phyloP scores from a whole-genome alignment of 495 filamentous ascomycete species.

The Pyronema domesticum region DNA sequence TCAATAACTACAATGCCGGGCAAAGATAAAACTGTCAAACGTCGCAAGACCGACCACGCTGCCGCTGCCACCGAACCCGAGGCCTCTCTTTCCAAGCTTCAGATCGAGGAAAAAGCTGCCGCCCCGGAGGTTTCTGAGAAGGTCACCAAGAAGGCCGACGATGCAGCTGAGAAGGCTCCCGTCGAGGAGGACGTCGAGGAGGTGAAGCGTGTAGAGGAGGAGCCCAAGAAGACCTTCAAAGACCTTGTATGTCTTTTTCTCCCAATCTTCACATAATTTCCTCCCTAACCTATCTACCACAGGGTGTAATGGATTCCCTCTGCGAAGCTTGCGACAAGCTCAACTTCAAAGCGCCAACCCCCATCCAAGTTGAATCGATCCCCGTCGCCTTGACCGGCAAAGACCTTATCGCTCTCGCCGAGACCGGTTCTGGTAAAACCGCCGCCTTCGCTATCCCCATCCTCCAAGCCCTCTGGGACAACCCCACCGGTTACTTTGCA shows the following conservation, averaged over 20 bases:
- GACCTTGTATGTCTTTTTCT: conserved; percentile 38
- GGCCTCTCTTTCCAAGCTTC: no score
- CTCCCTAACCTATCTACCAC: conserved; percentile 8
- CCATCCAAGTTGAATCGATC: conserved; percentile 60
- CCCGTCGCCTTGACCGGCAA: conserved; percentile 63
- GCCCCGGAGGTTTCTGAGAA: neutral
- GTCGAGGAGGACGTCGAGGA: conserved; percentile 9
- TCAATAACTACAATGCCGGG: no score
- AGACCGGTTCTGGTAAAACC: conserved; percentile 97
- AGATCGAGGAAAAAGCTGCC: no score
- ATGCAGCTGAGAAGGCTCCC: neutral
- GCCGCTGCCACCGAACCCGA: no score
- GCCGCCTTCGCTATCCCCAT: conserved; percentile 96
- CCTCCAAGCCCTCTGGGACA: conserved; percentile 70
- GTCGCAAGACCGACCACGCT: no score
- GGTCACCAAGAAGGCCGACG: neutral
- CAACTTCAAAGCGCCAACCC: conserved; percentile 67
- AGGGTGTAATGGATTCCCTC: conserved; percentile 68
- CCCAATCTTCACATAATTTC: neutral
- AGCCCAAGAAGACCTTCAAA: conserved; percentile 49
- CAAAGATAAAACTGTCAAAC: no score
- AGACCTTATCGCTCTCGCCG: conserved; percentile 94
- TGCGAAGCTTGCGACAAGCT: conserved; percentile 69
- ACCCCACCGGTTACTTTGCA: conserved; percentile 48
- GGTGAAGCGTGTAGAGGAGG: neutral